phyloP scores from a whole-genome alignment of 176 grass and related monocot species.

The Paspalum notatum region DNA sequence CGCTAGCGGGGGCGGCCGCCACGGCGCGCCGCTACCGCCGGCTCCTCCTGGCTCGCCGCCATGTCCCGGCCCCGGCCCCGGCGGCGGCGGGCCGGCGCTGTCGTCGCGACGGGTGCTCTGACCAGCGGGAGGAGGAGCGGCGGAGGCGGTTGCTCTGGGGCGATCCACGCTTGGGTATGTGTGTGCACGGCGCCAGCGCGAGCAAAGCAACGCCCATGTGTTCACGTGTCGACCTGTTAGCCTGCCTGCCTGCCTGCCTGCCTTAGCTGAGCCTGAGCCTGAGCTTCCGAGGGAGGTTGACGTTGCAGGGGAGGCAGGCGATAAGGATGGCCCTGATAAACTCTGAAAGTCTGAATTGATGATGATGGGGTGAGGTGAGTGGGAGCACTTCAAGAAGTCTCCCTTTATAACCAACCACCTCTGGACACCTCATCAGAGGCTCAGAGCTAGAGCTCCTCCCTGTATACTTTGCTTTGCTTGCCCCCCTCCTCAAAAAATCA shows the following conservation, averaged over 20 bases:
- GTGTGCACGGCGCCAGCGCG: background rate
- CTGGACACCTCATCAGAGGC: too few species aligned
- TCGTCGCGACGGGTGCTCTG: background rate
- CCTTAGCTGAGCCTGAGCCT: background rate
- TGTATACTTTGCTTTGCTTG: too few species aligned
- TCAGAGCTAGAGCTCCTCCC: too few species aligned
- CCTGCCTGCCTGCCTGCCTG: background rate
- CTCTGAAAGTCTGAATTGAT: too few species aligned
- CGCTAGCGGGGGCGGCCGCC: background rate
- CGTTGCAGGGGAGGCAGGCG: background rate
- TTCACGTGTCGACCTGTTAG: conserved; percentile 25
- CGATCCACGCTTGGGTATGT: conserved; percentile 34
- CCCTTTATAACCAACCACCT: conserved; percentile 26
- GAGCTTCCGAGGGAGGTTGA: background rate
- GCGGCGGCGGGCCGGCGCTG: background rate
- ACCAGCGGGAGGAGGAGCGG: background rate
- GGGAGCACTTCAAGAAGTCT: conserved; percentile 28
- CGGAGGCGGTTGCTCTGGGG: background rate
- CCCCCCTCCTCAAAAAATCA: too few species aligned
- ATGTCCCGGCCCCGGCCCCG: background rate
- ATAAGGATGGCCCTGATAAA: conserved; percentile 26
- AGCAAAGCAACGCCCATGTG: conserved; percentile 1
- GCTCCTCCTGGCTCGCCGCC: background rate
- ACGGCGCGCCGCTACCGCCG: background rate
- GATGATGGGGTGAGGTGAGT: too few species aligned